phyloP scores from a whole-genome alignment of 73 alveolate genomes.

The Paramecium sexaurelia region DNA sequence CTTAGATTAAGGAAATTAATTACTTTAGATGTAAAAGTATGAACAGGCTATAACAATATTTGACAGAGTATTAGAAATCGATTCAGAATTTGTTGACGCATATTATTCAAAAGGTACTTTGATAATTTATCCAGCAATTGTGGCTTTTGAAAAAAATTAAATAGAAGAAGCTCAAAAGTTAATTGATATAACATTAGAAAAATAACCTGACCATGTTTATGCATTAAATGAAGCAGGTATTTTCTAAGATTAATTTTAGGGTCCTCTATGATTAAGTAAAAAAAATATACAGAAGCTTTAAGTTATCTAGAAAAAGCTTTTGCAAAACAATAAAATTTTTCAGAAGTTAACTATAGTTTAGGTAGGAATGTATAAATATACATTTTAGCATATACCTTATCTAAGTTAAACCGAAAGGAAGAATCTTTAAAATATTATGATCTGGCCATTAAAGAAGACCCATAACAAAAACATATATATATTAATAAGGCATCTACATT shows the following conservation, averaged over 20 bases:
- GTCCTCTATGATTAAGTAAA: neutral
- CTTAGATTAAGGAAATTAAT: neutral
- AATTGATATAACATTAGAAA: neutral
- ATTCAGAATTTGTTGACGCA: neutral
- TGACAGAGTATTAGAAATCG: neutral
- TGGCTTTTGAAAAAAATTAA: neutral
- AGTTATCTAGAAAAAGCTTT: neutral
- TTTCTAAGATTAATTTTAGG: neutral
- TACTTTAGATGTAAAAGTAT: neutral
- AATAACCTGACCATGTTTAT: neutral
- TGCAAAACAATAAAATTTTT: neutral
- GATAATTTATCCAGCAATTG: neutral
- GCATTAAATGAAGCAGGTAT: neutral
- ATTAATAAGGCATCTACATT: neutral
- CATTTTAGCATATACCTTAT: neutral
- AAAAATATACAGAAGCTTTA: neutral
- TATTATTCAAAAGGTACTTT: slow-evolving; percentile 34
- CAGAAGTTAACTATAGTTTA: neutral
- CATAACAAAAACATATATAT: neutral
- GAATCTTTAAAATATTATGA: neutral
- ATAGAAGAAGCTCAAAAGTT: neutral
- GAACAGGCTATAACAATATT: neutral
- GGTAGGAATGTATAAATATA: neutral
- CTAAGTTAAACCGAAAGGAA: neutral
- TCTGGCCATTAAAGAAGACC: neutral